Evolutionary conservation across 495 filamentous ascomycete species (phyloP).

Genomic region (Hypoxylon crocopeplum): DNA sequence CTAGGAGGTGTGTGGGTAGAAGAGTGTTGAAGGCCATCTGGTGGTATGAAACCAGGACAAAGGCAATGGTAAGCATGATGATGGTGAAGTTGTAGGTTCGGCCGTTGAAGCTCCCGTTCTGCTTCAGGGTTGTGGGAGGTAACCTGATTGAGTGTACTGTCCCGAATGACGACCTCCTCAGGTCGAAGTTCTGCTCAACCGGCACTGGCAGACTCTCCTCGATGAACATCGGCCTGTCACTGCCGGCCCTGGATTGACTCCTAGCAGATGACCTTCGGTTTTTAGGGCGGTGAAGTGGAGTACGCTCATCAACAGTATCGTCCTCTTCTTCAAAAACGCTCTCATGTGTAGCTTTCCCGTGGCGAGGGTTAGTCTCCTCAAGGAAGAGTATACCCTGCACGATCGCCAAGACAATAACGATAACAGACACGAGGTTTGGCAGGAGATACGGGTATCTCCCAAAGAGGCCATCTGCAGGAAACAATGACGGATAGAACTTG

Average conservation of each 20-base stretch:
- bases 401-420: constrained; percentile 72
- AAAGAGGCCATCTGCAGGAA: constrained; percentile 72
- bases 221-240: constrained; percentile 29
- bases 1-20: constrained; percentile 39
- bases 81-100: constrained; percentile 40
- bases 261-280: constrained; percentile 4
- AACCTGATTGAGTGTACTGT: constrained; percentile 37
- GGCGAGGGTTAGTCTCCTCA: constrained; percentile 79
- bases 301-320: constrained; percentile 31
- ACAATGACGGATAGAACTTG: constrained; percentile 72
- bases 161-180: constrained; percentile 40
- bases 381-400: constrained; percentile 80
- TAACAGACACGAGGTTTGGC: constrained; percentile 82
- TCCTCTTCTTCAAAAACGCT: constrained; percentile 26
- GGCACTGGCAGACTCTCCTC: constrained; percentile 37
- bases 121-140: constrained; percentile 1
- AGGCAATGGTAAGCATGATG: constrained; percentile 37
- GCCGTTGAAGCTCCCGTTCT: constrained; percentile 20
- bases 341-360: not conserved
- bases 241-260: constrained; percentile 14
- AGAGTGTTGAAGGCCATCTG: constrained; percentile 44
- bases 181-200: constrained; percentile 40
- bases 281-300: constrained; percentile 25
- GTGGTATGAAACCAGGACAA: constrained; percentile 41
- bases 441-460: constrained; percentile 82